Conservation (phyloP, 1,139 yeast genomes). For the Petasospora rhodanensis region DNA sequence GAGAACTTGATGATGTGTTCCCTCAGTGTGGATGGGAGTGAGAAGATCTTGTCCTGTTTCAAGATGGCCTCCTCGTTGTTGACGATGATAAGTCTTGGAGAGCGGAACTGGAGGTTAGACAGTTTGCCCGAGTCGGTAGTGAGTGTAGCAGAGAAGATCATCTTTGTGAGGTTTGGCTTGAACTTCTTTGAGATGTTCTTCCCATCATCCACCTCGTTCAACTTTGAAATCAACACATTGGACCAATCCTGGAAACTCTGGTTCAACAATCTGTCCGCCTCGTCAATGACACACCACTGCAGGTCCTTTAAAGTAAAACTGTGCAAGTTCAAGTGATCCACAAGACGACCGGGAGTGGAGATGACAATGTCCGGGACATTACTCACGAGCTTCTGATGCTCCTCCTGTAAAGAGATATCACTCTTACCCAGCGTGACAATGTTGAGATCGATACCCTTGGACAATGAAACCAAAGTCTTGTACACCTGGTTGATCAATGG, state of each 20-base stretch:
- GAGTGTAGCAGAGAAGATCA: slow-evolving; percentile 88
- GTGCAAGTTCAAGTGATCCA: slow-evolving; percentile 65
- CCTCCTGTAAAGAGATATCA: slow-evolving; percentile 65
- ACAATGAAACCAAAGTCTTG: slow-evolving; percentile 52
- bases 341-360: slow-evolving; percentile 90
- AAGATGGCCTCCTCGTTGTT: slow-evolving; percentile 44
- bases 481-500: slow-evolving; percentile 83
- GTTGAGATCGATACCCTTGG: slow-evolving; percentile 63
- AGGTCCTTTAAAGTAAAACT: slow-evolving; percentile 43
- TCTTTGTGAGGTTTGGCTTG: slow-evolving; percentile 43
- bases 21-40: slow-evolving; percentile 50
- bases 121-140: slow-evolving; percentile 91
- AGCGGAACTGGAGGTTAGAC: slow-evolving; percentile 59
- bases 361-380: slow-evolving; percentile 75
- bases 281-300: slow-evolving; percentile 79
- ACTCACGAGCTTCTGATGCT: slow-evolving; percentile 43
- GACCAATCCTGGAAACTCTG: slow-evolving; percentile 96
- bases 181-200: slow-evolving; percentile 30
- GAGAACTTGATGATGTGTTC: slow-evolving; percentile 51
- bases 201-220: slow-evolving; percentile 32
- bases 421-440: slow-evolving; percentile 52
- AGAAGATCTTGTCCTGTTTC: slow-evolving; percentile 46
- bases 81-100: slow-evolving; percentile 70
- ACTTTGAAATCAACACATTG: slow-evolving; percentile 49
- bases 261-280: slow-evolving; percentile 87